Conservation (phyloP, 768 basidiomycete genomes). For the Lactifluus pinguis region DNA sequence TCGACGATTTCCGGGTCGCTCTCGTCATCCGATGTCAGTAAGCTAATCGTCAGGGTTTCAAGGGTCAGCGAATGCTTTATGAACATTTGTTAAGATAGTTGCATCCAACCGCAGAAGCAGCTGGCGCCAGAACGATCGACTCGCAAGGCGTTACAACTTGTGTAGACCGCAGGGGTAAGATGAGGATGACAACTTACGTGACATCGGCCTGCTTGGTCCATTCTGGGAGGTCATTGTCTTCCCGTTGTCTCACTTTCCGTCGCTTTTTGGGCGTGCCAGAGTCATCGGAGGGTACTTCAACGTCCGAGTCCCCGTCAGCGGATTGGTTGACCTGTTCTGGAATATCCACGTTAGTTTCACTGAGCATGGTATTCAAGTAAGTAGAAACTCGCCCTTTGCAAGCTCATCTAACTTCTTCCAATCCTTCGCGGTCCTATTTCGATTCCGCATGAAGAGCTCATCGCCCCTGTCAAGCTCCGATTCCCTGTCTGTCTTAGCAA, state of each 20-base stretch:
- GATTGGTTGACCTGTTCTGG: constrained; percentile 10
- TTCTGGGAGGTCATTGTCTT: constrained; percentile 11
- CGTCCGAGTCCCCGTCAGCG: constrained; percentile 21
- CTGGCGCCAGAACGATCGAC: not conserved
- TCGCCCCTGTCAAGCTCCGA: constrained; percentile 47
- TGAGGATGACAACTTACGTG: constrained; percentile 4
- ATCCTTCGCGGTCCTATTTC: constrained; percentile 40
- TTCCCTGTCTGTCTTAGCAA: constrained; percentile 12
- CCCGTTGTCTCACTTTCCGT: constrained; percentile 11
- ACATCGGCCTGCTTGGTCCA: constrained; percentile 16
- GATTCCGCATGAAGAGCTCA: constrained; percentile 62
- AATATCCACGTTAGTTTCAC: not conserved
- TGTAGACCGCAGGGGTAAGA: not conserved
- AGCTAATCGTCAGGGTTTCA: constrained; percentile 18
- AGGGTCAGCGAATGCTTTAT: not conserved
- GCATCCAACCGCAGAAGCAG: not conserved
- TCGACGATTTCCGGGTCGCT: constrained; percentile 37
- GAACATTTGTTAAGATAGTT: not conserved
- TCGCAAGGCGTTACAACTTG: not conserved
- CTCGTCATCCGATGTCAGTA: constrained; percentile 38
- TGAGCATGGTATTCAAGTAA: not conserved
- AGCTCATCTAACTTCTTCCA: constrained; percentile 55
- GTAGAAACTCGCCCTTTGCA: constrained; percentile 40
- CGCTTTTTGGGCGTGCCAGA: constrained; percentile 16
- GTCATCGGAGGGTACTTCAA: constrained; percentile 5